phyloP scores from a whole-genome alignment of 73 alveolate genomes.

The Tetrahymena elliotti region DNA sequence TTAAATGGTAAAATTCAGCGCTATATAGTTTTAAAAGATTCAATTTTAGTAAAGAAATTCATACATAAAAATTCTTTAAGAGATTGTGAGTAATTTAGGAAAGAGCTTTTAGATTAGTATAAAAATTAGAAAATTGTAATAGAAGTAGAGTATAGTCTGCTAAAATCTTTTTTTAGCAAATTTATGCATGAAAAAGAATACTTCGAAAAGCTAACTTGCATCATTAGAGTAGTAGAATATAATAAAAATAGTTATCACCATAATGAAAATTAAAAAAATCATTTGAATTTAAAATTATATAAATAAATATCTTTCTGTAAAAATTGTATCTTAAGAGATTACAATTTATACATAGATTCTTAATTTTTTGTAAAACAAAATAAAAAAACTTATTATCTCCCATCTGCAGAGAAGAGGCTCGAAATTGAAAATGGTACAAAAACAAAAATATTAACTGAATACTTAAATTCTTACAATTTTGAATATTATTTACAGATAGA shows the following conservation, averaged over 20 bases:
- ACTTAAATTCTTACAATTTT: too few relatives aligned
- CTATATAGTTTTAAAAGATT: neutral
- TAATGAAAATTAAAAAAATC: neutral
- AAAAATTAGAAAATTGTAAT: neutral
- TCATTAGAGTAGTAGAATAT: neutral
- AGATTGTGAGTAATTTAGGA: neutral
- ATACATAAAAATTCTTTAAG: neutral
- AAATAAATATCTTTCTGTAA: neutral
- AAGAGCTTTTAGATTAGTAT: neutral
- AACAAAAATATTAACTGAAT: too few relatives aligned
- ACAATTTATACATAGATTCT: neutral
- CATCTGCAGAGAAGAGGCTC: too few relatives aligned
- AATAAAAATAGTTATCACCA: too few relatives aligned
- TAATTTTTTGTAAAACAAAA: too few relatives aligned
- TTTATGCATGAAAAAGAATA: neutral
- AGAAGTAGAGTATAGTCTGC: neutral
- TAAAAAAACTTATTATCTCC: too few relatives aligned
- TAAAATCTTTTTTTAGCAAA: neutral
- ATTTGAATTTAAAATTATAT: too few relatives aligned
- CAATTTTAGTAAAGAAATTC: neutral
- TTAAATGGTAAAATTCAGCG: neutral
- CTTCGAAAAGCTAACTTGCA: neutral
- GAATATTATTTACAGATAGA: too few relatives aligned
- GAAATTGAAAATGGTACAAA: too few relatives aligned
- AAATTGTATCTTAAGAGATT: neutral